These are phyloP conservation scores for Narthecium ossifragum DNA, from an alignment of 106 monocot species.

Conservation along the genomic window DNA sequence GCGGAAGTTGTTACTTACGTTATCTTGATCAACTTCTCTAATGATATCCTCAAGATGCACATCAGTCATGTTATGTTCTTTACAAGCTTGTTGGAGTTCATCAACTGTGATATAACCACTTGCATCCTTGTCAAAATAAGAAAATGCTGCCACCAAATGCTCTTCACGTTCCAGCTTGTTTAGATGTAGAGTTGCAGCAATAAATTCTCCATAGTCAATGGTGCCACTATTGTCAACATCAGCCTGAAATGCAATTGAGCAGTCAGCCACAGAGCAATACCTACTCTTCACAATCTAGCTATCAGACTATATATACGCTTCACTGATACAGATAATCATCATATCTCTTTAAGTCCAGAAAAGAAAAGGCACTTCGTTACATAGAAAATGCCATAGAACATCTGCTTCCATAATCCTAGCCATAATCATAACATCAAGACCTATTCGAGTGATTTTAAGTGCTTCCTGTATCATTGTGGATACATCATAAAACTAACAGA, in stretches of 20 bases:
- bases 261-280: too few relatives aligned
- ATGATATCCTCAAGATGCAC: conserved; percentile 48
- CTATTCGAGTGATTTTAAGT: too few relatives aligned
- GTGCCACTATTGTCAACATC: conserved; percentile 72
- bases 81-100: conserved; percentile 64
- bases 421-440: too few relatives aligned
- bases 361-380: too few relatives aligned
- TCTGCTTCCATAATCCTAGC: too few relatives aligned
- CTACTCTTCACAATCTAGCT: too few relatives aligned
- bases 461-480: too few relatives aligned
- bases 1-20: conserved; percentile 34
- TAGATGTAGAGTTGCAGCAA: conserved; percentile 72
- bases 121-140: conserved; percentile 78
- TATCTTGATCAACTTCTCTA: conserved; percentile 71
- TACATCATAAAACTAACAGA: too few relatives aligned
- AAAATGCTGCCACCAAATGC: conserved; percentile 68
- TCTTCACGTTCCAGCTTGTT: conserved; percentile 78
- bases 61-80: conserved; percentile 48
- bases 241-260: conserved; percentile 29
- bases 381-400: too few relatives aligned
- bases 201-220: conserved; percentile 71
- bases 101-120: conserved; percentile 65
- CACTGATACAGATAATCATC: too few relatives aligned
- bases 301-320: too few relatives aligned
- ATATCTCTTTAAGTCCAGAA: too few relatives aligned